Conservation (phyloP, 2,329 filamentous ascomycete genomes). For the Boeremia lycopersici region DNA sequence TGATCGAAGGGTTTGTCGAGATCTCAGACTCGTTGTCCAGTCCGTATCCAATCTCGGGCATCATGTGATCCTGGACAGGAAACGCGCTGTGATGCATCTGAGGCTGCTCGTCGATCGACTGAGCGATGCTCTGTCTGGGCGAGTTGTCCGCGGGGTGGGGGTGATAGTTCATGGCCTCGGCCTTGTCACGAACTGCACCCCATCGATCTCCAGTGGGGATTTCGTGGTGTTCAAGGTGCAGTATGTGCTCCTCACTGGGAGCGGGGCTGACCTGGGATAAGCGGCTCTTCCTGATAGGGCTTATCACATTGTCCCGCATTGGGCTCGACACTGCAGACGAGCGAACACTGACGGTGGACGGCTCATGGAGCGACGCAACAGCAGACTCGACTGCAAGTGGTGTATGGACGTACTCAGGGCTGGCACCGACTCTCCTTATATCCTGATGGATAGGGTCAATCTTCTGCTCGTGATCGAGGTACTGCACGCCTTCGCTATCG, state of each 20-base stretch:
- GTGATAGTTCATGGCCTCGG: conserved; percentile 42
- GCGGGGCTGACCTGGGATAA: conserved; percentile 35
- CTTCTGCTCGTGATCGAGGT: conserved; percentile 58
- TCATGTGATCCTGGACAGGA: conserved; percentile 70
- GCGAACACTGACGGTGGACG: conserved; percentile 69
- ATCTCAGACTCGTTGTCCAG: conserved; percentile 67
- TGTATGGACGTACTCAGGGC: conserved; percentile 76
- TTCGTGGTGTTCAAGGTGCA: conserved; percentile 28
- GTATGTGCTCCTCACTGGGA: conserved; percentile 16
- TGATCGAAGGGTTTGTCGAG: conserved; percentile 82
- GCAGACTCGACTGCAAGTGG: conserved; percentile 81
- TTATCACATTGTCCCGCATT: conserved; percentile 24
- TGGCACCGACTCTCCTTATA: conserved; percentile 72
- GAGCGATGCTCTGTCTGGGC: conserved; percentile 61
- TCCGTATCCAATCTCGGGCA: conserved; percentile 77
- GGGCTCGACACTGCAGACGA: conserved; percentile 40
- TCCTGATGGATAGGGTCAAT: conserved; percentile 67
- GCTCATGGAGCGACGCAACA: conserved; percentile 87
- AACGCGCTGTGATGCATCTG: conserved; percentile 72
- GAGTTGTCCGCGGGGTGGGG: conserved; percentile 50
- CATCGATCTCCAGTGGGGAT: conserved; percentile 42
- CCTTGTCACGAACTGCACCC: conserved; percentile 50
- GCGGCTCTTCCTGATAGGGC: conserved; percentile 30
- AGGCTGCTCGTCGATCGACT: conserved; percentile 54
- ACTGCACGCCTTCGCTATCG: conserved; percentile 60